A percentile compares a stretch with the other conserved stretches of the same genome.
Conservation (phyloP, 208 protist species). For the Leishmania amazonensis region DNA sequence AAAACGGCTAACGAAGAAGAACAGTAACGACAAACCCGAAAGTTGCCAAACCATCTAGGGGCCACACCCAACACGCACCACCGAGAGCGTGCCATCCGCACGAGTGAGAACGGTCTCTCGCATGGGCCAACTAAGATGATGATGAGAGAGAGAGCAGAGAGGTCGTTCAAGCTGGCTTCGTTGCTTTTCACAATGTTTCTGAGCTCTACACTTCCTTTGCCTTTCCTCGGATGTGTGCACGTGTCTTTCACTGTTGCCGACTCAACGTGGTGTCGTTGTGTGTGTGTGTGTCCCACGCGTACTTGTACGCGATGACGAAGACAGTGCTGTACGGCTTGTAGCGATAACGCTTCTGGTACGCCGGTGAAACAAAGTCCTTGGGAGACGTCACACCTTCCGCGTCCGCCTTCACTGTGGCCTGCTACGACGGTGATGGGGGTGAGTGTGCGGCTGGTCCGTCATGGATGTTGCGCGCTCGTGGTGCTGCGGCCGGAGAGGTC, state of each 20-base stretch:
- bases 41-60: background rate
- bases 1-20: background rate
- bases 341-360: slow-evolving; percentile 69
- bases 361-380: slow-evolving; percentile 28
- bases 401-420: slow-evolving; percentile 33
- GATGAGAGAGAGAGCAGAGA: no score
- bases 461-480: slow-evolving; percentile 1
- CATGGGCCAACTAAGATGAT: background rate
- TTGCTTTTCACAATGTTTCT: background rate
- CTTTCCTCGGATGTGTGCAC: background rate
- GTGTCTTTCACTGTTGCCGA: background rate
- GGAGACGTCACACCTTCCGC: background rate
- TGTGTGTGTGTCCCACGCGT: background rate
- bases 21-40: background rate
- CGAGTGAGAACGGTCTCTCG: background rate
- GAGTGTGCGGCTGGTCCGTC: slow-evolving; percentile 11
- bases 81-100: background rate
- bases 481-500: slow-evolving; percentile 1
- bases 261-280: background rate
- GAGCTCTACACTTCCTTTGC: background rate
- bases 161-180: background rate
- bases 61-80: background rate
- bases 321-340: slow-evolving; percentile 70
- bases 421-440: slow-evolving; percentile 60
- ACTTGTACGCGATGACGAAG: slow-evolving; percentile 42